phyloP scores from a whole-genome alignment of 176 grass and related monocot genomes.

The Saccharum officinarum region DNA sequence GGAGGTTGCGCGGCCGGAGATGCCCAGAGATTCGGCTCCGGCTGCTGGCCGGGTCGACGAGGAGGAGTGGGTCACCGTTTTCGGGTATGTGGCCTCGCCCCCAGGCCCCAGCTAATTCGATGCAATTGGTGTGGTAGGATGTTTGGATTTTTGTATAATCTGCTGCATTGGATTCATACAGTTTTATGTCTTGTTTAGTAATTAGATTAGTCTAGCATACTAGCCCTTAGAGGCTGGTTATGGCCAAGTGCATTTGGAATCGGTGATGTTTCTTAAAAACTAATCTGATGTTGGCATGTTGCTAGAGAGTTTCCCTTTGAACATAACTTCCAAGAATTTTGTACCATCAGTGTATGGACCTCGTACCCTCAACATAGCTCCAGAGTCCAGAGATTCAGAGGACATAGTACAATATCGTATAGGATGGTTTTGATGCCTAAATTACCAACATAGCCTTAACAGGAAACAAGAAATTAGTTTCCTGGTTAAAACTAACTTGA shows the following conservation, averaged over 20 bases:
- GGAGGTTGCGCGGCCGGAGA: slow-evolving; percentile 77
- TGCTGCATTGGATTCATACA: not conserved
- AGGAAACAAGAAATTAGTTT: not conserved
- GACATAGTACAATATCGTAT: not conserved
- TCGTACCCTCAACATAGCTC: not conserved
- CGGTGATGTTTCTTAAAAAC: not conserved
- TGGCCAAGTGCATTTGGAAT: too few relatives aligned
- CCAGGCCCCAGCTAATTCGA: not conserved
- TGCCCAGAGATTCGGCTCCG: slow-evolving; percentile 49
- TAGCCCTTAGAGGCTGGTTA: not conserved
- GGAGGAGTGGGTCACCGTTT: slow-evolving; percentile 87
- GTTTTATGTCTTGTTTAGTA: not conserved
- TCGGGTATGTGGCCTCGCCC: slow-evolving; percentile 51
- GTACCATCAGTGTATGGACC: not conserved
- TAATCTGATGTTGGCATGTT: not conserved
- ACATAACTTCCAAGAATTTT: not conserved
- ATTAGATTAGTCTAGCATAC: not conserved
- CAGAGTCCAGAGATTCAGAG: not conserved
- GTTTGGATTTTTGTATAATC: not conserved
- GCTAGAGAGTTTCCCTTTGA: not conserved
- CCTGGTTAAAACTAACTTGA: not conserved
- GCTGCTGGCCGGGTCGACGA: slow-evolving; percentile 58
- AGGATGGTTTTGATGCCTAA: not conserved
- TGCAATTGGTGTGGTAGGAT: not conserved
- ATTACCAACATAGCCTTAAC: not conserved